Conservation (phyloP, 148 eudicot genomes). For the Hydrangea macrophylla region DNA sequence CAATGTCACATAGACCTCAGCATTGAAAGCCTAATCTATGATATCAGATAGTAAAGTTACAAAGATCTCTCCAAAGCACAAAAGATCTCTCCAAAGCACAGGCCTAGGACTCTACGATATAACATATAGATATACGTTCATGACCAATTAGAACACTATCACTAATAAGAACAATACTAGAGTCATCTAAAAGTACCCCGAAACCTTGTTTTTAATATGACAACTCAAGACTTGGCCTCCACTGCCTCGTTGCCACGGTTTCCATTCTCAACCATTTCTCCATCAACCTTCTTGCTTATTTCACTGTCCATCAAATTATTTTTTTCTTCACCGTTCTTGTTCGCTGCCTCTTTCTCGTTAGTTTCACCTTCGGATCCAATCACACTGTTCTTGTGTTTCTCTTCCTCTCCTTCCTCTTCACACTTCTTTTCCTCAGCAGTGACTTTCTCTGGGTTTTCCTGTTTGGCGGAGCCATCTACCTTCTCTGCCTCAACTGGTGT, state of each 20-base stretch:
- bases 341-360: constrained; percentile 21
- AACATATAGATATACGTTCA: constrained; percentile 8
- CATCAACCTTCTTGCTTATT: constrained; percentile 21
- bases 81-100: constrained; percentile 1
- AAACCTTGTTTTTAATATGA: neutral
- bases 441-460: constrained; percentile 22
- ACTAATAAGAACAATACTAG: constrained; percentile 25
- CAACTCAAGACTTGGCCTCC: constrained; percentile 31
- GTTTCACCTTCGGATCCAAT: constrained; percentile 12
- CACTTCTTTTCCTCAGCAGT: constrained; percentile 21
- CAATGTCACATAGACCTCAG: constrained; percentile 1
- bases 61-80: neutral
- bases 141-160: constrained; percentile 17
- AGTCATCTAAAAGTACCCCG: constrained; percentile 18
- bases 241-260: constrained; percentile 21
- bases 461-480: constrained; percentile 22
- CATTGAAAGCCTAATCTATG: constrained; percentile 9
- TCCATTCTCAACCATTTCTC: constrained; percentile 37
- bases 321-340: constrained; percentile 17
- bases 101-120: constrained; percentile 8
- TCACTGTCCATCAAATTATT: constrained; percentile 16
- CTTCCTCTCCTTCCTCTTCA: constrained; percentile 17
- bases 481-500: constrained; percentile 22
- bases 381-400: constrained; percentile 19
- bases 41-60: neutral